Evolutionary conservation across 2,329 filamentous ascomycete species (phyloP), one percentile per base, ranked within the genome.

Genomic region (Pseudocercospora vitis): DNA sequence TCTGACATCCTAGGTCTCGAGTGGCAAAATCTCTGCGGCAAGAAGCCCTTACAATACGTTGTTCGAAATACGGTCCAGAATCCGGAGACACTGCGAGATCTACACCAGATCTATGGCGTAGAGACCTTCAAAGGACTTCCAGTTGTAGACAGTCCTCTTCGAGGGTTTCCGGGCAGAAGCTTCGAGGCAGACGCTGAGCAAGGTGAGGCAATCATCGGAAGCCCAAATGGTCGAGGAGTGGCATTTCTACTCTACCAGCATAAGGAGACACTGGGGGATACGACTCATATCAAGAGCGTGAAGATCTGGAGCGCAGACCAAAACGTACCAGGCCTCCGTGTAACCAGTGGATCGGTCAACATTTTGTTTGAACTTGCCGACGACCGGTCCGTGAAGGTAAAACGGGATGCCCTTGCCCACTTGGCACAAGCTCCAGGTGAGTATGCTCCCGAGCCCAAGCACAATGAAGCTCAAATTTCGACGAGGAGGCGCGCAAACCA

Each of bases 221-320:
- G 42, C 19, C 44, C 53, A 3, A 56, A 48, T 24, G 53, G 53
- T 2, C 37, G 53, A 32, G 49, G 49, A 8, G 53, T 56, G 29
- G 53, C 40, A 3, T 52, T 18, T 4, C 21, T 56, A 37, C 19
- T 56, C 4, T 19, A 29, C 5, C 53, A 56, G 21, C 53, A 56
- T 16, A 56, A 56, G 35, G 26, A 44, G 18, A 23, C 8, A 1
- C 52, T 56, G 26, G 53, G 53, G 2, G 47, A 45, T 5, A 45
- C 26, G 14, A 52, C 23, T 19, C 28, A 42, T 4, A 45, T 56
- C 28, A 24, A 32, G 35, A 33, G 23, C 1, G 46, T 56, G 9
- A 28, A 37, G 14, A 29, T 56, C 8, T 56, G 53, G 53, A 32
- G 52, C 19, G 42, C 24, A 16, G 21, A 28, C 18, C 21, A 46